These are phyloP conservation scores for Macrotyloma uniflorum DNA, from an alignment of 306 rosid genomes.

Conservation along the genomic window DNA sequence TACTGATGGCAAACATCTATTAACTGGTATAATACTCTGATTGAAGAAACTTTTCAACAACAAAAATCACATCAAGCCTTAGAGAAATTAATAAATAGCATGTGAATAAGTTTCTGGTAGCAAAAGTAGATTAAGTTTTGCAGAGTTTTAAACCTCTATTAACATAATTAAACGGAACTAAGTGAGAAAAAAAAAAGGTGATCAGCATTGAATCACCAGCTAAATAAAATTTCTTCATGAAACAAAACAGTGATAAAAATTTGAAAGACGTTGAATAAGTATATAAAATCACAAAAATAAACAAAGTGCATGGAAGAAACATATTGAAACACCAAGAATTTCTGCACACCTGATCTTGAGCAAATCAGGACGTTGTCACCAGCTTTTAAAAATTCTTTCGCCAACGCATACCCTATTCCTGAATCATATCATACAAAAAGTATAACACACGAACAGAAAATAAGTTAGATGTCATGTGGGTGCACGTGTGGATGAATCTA, in stretches of 20 bases:
- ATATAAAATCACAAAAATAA: slow-evolving; percentile 20
- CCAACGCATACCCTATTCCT: slow-evolving; percentile 91
- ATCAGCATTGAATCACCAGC: background rate
- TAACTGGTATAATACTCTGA: no score
- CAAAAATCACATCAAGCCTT: slow-evolving; percentile 19
- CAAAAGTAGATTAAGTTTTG: background rate
- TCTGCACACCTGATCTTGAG: slow-evolving; percentile 73
- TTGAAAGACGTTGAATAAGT: background rate
- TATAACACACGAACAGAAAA: slow-evolving; percentile 6
- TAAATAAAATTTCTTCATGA: background rate
- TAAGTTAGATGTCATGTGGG: background rate
- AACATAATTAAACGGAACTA: background rate
- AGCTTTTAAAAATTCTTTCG: slow-evolving; percentile 82
- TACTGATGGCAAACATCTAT: no score
- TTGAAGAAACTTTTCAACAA: background rate
- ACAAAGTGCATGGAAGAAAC: slow-evolving; percentile 13
- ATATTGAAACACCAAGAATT: slow-evolving; percentile 24
- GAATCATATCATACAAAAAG: slow-evolving; percentile 31
- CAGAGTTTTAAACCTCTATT: background rate
- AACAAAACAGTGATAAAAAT: background rate
- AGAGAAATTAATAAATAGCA: background rate
- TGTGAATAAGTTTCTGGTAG: background rate
- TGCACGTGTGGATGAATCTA: background rate
- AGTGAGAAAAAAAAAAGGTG: background rate
- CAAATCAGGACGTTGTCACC: slow-evolving; percentile 82